Percentiles rank a stretch among this genome's conserved stretches.
Conservation (phyloP, 192 early-diverging fungal species). For the Dissophora globulifera region DNA sequence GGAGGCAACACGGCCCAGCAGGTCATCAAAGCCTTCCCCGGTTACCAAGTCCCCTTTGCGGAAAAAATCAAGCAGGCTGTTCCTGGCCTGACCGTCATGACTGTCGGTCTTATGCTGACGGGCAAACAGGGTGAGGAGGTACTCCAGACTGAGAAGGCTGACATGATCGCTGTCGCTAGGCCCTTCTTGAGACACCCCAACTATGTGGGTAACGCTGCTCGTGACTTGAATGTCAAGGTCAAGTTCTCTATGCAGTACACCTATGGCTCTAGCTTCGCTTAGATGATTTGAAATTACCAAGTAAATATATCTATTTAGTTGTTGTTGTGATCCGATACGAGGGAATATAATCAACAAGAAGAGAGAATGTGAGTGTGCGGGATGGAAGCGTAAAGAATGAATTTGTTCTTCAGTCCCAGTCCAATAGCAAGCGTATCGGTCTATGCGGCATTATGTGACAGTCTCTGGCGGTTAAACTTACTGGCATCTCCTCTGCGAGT, state of each 20-base stretch:
- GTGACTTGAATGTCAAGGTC: slow-evolving; percentile 71
- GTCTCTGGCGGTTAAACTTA: no score
- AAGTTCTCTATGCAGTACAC: slow-evolving; percentile 74
- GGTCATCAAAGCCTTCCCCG: slow-evolving; percentile 55
- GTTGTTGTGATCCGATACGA: no score
- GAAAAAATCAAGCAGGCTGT: slow-evolving; percentile 65
- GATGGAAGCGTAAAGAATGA: no score
- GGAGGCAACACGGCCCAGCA: slow-evolving; percentile 74
- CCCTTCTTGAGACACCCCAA: slow-evolving; percentile 74
- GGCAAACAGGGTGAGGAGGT: slow-evolving; percentile 77
- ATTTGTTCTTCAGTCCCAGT: no score
- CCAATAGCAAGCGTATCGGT: no score
- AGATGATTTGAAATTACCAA: no score
- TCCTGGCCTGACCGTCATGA: slow-evolving; percentile 61
- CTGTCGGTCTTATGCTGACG: slow-evolving; percentile 80
- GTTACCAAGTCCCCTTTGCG: slow-evolving; percentile 79
- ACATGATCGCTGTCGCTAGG: slow-evolving; percentile 80
- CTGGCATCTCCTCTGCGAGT: no score
- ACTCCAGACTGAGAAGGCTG: slow-evolving; percentile 70
- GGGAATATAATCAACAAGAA: no score
- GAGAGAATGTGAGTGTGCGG: no score
- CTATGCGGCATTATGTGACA: no score
- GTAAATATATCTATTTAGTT: no score
- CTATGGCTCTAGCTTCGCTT: no score
- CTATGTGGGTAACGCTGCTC: slow-evolving; percentile 73